phyloP scores from a whole-genome alignment of 306 rosid genomes.

The Trifolium repens region DNA sequence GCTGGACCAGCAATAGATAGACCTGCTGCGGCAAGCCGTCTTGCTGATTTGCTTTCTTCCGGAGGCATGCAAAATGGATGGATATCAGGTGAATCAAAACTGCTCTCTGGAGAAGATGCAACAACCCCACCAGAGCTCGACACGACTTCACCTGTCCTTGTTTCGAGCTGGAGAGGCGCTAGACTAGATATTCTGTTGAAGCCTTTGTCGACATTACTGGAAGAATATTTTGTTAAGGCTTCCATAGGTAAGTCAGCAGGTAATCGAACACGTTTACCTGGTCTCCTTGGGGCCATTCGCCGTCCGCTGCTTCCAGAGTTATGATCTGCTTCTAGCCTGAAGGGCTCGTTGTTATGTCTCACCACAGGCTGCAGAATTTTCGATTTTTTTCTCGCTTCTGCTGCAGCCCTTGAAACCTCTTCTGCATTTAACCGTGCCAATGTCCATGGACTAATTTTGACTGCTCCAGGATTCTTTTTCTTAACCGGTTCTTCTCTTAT shows the following conservation, averaged over 20 bases:
- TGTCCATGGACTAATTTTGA: conserved; percentile 96
- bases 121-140: conserved; percentile 70
- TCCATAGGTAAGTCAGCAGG: conserved; percentile 86
- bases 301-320: conserved; percentile 77
- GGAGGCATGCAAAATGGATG: conserved; percentile 81
- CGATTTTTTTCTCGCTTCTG: conserved; percentile 95
- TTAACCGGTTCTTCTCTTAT: conserved; percentile 60
- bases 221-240: conserved; percentile 55
- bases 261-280: conserved; percentile 73
- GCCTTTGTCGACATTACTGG: conserved; percentile 57
- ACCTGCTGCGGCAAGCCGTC: conserved; percentile 60
- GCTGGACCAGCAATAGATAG: conserved; percentile 52
- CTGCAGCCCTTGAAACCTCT: conserved; percentile 94
- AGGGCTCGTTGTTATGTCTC: conserved; percentile 57
- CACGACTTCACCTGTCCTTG: conserved; percentile 70
- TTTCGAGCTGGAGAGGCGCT: conserved; percentile 88
- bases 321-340: conserved; percentile 60
- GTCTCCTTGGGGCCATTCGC: conserved; percentile 68
- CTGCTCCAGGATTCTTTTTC: conserved; percentile 78
- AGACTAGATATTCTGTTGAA: conserved; percentile 66
- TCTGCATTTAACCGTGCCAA: conserved; percentile 92
- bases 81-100: conserved; percentile 89
- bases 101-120: conserved; percentile 94
- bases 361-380: conserved; percentile 87
- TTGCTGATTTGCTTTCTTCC: conserved; percentile 72